Conservation (phyloP, 305 asterid genomes). For the Solanum hybrid region DNA sequence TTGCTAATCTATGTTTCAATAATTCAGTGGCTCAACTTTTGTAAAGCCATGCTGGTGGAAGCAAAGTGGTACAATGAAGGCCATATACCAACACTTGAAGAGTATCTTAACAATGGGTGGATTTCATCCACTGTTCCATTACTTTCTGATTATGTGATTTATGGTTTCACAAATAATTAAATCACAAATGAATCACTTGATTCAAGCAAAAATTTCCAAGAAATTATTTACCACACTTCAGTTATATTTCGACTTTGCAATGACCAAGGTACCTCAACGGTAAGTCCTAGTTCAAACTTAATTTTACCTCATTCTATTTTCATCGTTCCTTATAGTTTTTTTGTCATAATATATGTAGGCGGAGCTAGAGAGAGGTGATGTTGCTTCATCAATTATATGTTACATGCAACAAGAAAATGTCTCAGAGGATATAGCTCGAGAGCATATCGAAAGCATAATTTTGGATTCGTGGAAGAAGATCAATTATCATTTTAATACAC, state of each 20-base stretch:
- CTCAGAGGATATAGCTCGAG: conserved; percentile 35
- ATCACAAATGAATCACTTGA: not conserved
- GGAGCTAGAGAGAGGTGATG: conserved; percentile 62
- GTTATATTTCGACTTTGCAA: conserved; percentile 51
- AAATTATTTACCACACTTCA: conserved; percentile 31
- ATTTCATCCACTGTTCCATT: conserved; percentile 40
- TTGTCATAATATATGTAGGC: conserved; percentile 17
- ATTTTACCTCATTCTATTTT: not conserved
- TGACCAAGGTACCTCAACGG: conserved; percentile 49
- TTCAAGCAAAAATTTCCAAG: conserved; percentile 14
- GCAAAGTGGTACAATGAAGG: conserved; percentile 49
- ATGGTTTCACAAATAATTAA: conserved; percentile 22
- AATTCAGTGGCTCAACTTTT: conserved; percentile 50
- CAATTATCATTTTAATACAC: conserved; percentile 13
- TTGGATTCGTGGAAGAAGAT: conserved; percentile 31
- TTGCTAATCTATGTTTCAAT: not conserved
- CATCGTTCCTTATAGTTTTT: not conserved
- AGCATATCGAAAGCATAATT: conserved; percentile 19
- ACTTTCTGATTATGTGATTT: conserved; percentile 27
- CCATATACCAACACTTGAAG: conserved; percentile 34
- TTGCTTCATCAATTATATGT: conserved; percentile 53
- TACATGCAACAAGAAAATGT: conserved; percentile 53
- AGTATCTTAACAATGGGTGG: conserved; percentile 51
- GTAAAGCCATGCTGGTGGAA: conserved; percentile 42
- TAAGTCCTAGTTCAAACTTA: not conserved